Conservation (phyloP, 139 green algal species). For the Micractinium sp. region DNA sequence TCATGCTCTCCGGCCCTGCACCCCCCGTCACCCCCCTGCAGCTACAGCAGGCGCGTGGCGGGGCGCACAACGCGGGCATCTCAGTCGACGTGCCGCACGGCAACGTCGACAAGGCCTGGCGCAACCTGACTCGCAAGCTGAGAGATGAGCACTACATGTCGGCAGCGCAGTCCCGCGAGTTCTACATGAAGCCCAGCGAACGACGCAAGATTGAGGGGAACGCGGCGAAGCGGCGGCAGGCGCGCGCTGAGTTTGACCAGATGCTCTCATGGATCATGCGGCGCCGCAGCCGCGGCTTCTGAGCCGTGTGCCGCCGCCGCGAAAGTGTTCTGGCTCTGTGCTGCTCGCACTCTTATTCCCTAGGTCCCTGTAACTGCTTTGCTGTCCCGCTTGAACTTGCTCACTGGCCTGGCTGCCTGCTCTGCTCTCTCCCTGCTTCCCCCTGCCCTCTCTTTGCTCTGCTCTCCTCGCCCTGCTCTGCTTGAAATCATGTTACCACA, state of each 20-base stretch:
- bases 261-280: conserved; percentile 57
- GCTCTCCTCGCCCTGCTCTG: not conserved
- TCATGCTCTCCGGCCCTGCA: not conserved
- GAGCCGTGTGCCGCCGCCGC: not conserved
- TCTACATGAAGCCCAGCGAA: conserved; percentile 48
- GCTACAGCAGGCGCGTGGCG: not conserved
- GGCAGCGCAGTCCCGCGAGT: not conserved
- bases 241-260: conserved; percentile 40
- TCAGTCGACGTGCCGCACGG: conserved; percentile 37
- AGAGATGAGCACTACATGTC: conserved; percentile 22
- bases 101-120: conserved; percentile 43
- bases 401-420: no score
- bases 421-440: not conserved
- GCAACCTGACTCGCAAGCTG: conserved; percentile 33
- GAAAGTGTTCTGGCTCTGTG: no score
- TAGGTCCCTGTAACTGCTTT: no score
- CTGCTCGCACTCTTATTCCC: no score
- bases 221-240: conserved; percentile 22
- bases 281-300: conserved; percentile 33
- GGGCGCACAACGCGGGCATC: not conserved
- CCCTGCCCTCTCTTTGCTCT: not conserved
- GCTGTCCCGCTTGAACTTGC: not conserved
- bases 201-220: conserved; percentile 33
- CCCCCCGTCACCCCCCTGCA: not conserved
- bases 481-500: no score